Evolutionary conservation across 495 filamentous ascomycete genomes (phyloP).

Genomic region (Penicillium fimorum): DNA sequence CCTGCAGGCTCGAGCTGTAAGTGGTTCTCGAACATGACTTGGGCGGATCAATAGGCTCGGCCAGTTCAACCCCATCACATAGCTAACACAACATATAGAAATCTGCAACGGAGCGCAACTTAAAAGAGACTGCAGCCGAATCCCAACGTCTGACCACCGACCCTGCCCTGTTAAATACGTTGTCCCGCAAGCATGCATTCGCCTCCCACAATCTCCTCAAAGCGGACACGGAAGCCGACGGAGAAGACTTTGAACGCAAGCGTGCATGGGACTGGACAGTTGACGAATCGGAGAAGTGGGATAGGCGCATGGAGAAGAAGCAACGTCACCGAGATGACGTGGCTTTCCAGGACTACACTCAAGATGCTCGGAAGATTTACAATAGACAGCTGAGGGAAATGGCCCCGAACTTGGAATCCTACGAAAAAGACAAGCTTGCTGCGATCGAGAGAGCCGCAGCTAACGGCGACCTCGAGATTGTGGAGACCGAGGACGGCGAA

Average conservation of each 20-base stretch:
- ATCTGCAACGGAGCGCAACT: slow-evolving; percentile 70
- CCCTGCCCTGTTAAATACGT: slow-evolving; percentile 64
- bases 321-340: slow-evolving; percentile 76
- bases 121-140: slow-evolving; percentile 81
- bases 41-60: background rate
- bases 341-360: slow-evolving; percentile 85
- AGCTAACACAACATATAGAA: slow-evolving; percentile 47
- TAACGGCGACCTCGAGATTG: slow-evolving; percentile 79
- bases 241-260: slow-evolving; percentile 95
- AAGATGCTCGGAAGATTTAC: slow-evolving; percentile 87
- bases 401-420: slow-evolving; percentile 68
- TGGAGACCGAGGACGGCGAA: slow-evolving; percentile 92
- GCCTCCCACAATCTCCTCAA: slow-evolving; percentile 92
- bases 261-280: slow-evolving; percentile 98
- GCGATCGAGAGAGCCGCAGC: slow-evolving; percentile 80
- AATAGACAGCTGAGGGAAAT: slow-evolving; percentile 81
- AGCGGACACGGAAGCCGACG: slow-evolving; percentile 78
- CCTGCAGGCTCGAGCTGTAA: slow-evolving; percentile 73
- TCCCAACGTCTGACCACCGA: slow-evolving; percentile 77
- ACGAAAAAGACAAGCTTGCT: slow-evolving; percentile 80
- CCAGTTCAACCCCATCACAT: background rate
- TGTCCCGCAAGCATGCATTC: slow-evolving; percentile 78
- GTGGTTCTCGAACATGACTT: slow-evolving; percentile 14
- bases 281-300: slow-evolving; percentile 92
- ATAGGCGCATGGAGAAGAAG: slow-evolving; percentile 84